These are phyloP conservation scores for Geotrichum cucujoidarum DNA, from an alignment of 1,139 yeast species.

Conservation along the genomic window DNA sequence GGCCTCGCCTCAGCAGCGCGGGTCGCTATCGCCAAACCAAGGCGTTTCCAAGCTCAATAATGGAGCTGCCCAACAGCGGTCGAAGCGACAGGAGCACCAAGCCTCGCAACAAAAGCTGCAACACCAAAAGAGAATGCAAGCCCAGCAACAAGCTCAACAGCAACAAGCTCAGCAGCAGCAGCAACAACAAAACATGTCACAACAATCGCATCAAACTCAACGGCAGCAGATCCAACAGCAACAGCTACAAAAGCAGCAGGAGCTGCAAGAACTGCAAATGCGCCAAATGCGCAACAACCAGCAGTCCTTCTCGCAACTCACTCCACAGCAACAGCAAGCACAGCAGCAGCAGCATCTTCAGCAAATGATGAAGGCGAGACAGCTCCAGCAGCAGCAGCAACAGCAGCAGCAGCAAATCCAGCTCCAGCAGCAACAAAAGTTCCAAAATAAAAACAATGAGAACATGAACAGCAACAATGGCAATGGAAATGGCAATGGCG, in stretches of 20 bases:
- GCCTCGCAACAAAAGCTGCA: constrained; percentile 6
- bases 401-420: constrained; percentile 17
- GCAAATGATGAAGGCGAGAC: constrained; percentile 3
- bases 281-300: constrained; percentile 8
- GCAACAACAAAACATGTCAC: constrained; percentile 12
- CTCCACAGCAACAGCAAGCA: constrained; percentile 14
- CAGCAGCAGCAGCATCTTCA: constrained; percentile 19
- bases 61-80: constrained; percentile 1
- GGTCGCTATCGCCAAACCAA: constrained; percentile 4
- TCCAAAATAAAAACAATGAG: constrained; percentile 12
- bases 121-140: constrained; percentile 3
- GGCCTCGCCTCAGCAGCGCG: constrained; percentile 8
- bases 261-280: constrained; percentile 17
- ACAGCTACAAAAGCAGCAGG: constrained; percentile 14
- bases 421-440: constrained; percentile 18
- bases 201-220: constrained; percentile 10
- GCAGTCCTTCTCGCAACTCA: constrained; percentile 10
- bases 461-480: constrained; percentile 11
- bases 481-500: neutral
- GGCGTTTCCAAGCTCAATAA: constrained; percentile 1
- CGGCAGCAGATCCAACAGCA: constrained; percentile 6
- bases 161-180: constrained; percentile 6
- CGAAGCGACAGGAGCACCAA: constrained; percentile 7
- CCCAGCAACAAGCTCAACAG: constrained; percentile 6
- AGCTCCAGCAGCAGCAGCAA: constrained; percentile 14